Evolutionary conservation across 2,329 filamentous ascomycete genomes (phyloP).

Genomic region (Penicillium brevicompactum): DNA sequence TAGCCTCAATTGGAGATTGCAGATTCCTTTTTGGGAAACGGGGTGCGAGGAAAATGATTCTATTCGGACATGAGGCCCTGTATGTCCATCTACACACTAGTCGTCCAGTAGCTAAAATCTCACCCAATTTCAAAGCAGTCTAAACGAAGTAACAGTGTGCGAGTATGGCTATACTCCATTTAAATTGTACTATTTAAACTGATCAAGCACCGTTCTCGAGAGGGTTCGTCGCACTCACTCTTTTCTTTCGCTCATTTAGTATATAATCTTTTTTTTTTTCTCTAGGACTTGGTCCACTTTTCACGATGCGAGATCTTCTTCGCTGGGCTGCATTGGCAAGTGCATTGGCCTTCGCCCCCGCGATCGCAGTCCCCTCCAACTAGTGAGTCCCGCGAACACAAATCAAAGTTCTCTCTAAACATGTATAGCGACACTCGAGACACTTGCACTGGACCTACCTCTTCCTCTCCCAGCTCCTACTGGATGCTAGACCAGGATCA

Average conservation of each 20-base stretch:
- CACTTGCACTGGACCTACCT: slow-evolving; percentile 8
- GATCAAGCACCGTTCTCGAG: not conserved
- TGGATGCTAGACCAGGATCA: slow-evolving; percentile 17
- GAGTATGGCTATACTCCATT: not conserved
- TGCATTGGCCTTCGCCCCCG: not conserved
- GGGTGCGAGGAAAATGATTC: not conserved
- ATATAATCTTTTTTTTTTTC: not conserved
- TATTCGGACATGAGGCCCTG: not conserved
- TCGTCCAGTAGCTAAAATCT: not conserved
- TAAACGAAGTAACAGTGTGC: not conserved
- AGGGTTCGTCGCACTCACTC: not conserved
- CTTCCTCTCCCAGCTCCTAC: slow-evolving; percentile 13
- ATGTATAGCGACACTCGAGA: not conserved
- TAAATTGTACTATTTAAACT: not conserved
- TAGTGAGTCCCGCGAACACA: not conserved
- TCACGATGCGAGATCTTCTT: slow-evolving; percentile 5
- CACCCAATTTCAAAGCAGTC: not conserved
- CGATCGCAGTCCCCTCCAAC: not conserved
- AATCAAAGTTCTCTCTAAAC: not conserved
- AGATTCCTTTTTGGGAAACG: not conserved
- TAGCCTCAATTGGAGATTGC: not conserved
- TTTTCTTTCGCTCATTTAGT: not conserved
- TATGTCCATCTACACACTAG: not conserved
- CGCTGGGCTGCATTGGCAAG: slow-evolving; percentile 1
- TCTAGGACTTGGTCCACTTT: not conserved